These are phyloP conservation scores for Corchorus capsularis DNA, from an alignment of 345 rosid species.

Conservation along the genomic window DNA sequence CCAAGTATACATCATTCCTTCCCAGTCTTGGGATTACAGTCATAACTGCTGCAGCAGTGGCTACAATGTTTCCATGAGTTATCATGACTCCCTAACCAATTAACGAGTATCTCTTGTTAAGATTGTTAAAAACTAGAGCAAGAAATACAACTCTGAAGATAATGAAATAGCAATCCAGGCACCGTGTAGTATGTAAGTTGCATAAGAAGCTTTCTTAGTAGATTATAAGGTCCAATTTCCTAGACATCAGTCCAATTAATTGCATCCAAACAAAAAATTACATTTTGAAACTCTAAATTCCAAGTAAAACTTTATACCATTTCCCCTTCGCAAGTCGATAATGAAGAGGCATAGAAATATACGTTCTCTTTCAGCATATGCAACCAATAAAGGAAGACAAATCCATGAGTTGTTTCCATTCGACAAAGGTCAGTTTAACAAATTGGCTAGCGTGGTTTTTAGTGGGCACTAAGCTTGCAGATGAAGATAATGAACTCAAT, in stretches of 20 bases:
- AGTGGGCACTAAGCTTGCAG: neutral
- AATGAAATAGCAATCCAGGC: neutral
- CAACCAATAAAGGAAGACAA: neutral
- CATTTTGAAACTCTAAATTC: neutral
- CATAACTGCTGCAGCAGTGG: conserved; percentile 82
- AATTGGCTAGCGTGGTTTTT: neutral
- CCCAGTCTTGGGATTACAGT: conserved; percentile 61
- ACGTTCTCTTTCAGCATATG: neutral
- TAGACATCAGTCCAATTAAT: neutral
- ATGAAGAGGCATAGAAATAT: neutral
- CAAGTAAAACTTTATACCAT: neutral
- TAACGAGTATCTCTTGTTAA: conserved; percentile 30
- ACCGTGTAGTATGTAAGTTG: neutral
- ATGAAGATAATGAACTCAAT: neutral
- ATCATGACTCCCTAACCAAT: conserved; percentile 87
- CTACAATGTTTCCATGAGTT: conserved; percentile 78
- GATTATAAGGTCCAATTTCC: neutral
- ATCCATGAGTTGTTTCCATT: conserved; percentile 1
- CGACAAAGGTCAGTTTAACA: neutral
- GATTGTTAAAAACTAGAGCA: neutral
- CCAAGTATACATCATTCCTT: conserved; percentile 60
- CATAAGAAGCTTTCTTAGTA: neutral
- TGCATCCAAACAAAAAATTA: neutral
- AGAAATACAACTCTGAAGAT: neutral
- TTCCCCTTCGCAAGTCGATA: neutral